A percentile compares a stretch with the other conserved stretches of the same genome.
These are phyloP conservation scores for Rhizophagus sp. DNA, from an alignment of 192 early-diverging fungal genomes.

Conservation along the genomic window DNA sequence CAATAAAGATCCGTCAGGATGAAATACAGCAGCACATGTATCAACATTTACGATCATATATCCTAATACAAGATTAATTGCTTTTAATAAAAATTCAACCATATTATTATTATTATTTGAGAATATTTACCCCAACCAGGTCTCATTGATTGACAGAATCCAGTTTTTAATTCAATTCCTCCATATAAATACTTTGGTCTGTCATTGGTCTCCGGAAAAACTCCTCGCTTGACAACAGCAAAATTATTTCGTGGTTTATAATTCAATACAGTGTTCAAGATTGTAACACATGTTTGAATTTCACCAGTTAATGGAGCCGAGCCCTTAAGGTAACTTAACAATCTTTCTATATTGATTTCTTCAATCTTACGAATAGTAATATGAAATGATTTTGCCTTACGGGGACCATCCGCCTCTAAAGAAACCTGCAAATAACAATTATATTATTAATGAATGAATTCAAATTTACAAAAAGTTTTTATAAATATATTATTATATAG, in stretches of 20 bases:
- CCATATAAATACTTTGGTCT: neutral
- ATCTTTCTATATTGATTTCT: neutral
- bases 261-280: constrained; percentile 22
- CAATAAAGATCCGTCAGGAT: neutral
- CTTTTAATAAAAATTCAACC: neutral
- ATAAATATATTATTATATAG: neutral
- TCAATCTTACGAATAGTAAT: constrained; percentile 12
- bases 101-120: neutral
- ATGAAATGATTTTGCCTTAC: neutral
- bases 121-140: neutral
- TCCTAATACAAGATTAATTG: neutral
- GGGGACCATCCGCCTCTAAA: neutral
- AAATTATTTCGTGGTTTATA: constrained; percentile 2
- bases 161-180: constrained; percentile 7
- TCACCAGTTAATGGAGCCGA: neutral
- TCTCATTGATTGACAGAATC: constrained; percentile 17
- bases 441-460: neutral
- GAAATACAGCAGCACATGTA: constrained; percentile 6
- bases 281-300: neutral
- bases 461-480: neutral
- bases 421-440: neutral
- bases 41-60: constrained; percentile 23
- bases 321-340: neutral
- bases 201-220: constrained; percentile 8
- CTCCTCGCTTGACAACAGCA: constrained; percentile 4